Evolutionary conservation across 495 filamentous ascomycete genomes (phyloP), one percentile per base, ranked within the genome.

Genomic region (Choiromyces venosus): DNA sequence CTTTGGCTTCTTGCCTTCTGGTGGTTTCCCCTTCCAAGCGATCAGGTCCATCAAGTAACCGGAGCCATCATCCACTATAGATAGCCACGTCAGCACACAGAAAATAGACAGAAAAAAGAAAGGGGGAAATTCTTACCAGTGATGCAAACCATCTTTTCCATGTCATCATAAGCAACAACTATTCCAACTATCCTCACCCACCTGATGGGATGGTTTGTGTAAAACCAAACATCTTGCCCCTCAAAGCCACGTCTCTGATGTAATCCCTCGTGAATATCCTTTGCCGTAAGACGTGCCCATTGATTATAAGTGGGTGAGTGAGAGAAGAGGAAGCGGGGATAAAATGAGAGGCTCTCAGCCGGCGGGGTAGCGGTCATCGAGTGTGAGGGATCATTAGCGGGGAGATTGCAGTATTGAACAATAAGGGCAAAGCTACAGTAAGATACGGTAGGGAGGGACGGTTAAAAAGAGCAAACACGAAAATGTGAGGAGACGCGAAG

Each of bases 171-270:
- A 18, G 91, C 91, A 66, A 96, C 90, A 29, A 99, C 86, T 21
- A 90, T 82, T 18, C 94, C 95, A 35, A 90, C 86, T 25, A 97
- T 77, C 74, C 89, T 88, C 56, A 95, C 88, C 87, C 89, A 97
- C 85, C 89, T 90, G 73, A 98, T 91, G 0, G 96, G 95, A 82
- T 98, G 93, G 84, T 97, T 97, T 84, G 94, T 93, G 84, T 88
- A 95, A 52, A 73, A 79, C 73, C 73, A 76, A 29, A 94, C 83
- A 77, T 89, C 84, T 36, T 69, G 68, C 78, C 36, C 83, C 91
- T 92, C 92, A 82, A 92, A 95, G 25, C 88, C 89, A 4, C 83
- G 80, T 66, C 87, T 86, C 66, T 83, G 82, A 64, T 83, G 81
- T 37, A 97, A 83, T 29, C 80, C 81, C 73, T 84, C 75, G 65